Base-by-base conservation (phyloP, 2,329 filamentous ascomycete species). In the Graphiopsis chlorocephala region DNA sequence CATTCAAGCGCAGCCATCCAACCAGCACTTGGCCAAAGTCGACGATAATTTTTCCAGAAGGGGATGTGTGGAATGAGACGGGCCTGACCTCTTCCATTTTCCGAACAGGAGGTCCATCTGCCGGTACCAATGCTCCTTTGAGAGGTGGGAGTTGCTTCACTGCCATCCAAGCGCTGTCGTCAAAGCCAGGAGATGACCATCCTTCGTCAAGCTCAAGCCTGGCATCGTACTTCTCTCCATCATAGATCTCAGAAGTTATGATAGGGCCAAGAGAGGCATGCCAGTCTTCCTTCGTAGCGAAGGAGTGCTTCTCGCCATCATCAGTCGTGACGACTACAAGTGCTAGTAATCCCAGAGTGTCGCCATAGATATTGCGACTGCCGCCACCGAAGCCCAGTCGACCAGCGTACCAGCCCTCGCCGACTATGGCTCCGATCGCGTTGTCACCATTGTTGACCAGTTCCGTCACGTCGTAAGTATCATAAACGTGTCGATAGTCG, bases 21-120 rank as follows among this genome's bases (percentile, higher is more conserved):
- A 86, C 84, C 0, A 87, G 74, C 67, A 87, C 86, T 69, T 87
- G 84, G 1, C 84, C 84, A 70, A 87, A 86, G 67, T 87, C 84
- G 33, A 87, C 65, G 1, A 86, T 73, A 0, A 75, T 80, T 68
- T 83, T 83, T 4, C 82, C 82, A 0, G 79, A 78, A 0, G 76
- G 74, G 0, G 78, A 76, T 3, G 47, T 69, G 29, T 76, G 70
- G 7, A 78, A 72, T 1, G 72, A 57, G 3, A 66, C 57, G 0
- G 76, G 72, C 25, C 68, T 70, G 35, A 76, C 47, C 31, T 66
- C 69, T 66, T 79, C 71, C 0, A 73, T 73, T 4, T 73, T 70
- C 15, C 80, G 75, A 0, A 85, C 78, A 0, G 83, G 83, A 2
- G 83, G 78, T 0, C 74, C 77, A 64, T 81, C 78, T 0, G 81